Evolutionary conservation across 352 stramenopile species (phyloP), one percentile per base, ranked within the genome.

Genomic region (Pythium rishiriense): DNA sequence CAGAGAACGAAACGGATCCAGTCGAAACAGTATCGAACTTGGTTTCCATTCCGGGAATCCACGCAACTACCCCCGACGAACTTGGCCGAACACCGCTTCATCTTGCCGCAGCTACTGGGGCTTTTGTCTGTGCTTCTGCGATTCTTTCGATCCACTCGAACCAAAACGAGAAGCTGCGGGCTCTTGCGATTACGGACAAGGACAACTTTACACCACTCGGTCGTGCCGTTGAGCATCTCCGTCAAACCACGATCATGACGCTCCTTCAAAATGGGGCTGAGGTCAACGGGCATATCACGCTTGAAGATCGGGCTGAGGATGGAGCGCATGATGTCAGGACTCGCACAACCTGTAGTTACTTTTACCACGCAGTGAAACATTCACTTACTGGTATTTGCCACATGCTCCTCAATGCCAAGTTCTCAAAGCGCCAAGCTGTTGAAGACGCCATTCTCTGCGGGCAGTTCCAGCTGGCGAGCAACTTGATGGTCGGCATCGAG

Each of bases 21-120:
- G 84, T 93, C 2, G 85, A 93, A 58, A 93, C 83, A 0, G 78
- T 92, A 6, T 88, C 82, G 5, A 92, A 90, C 54, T 61, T 93
- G 15, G 73, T 72, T 3, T 73, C 79, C 11, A 81, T 86, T 29
- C 69, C 54, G 17, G 76, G 75, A 2, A 69, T 90, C 37, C 62
- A 84, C 17, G 28, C 87, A 0, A 61, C 61, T 4, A 22, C 42
- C 4, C 60, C 78, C 50, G 85, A 94, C 31, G 47, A 66, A 0
- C 61, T 92, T 1, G 83, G 83, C 0, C 76, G 85, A 6, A 87
- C 81, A 2, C 68, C 80, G 3, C 48, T 94, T 29, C 83, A 94
- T 58, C 57, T 92, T 11, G 80, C 79, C 26, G 83, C 81, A n/a
- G 83, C 80, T 1, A 94, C 80, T 2, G 83, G 85, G 12, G 85